These are phyloP conservation scores for Lichina pygmaea DNA, from an alignment of 495 filamentous ascomycete species.

Conservation along the genomic window DNA sequence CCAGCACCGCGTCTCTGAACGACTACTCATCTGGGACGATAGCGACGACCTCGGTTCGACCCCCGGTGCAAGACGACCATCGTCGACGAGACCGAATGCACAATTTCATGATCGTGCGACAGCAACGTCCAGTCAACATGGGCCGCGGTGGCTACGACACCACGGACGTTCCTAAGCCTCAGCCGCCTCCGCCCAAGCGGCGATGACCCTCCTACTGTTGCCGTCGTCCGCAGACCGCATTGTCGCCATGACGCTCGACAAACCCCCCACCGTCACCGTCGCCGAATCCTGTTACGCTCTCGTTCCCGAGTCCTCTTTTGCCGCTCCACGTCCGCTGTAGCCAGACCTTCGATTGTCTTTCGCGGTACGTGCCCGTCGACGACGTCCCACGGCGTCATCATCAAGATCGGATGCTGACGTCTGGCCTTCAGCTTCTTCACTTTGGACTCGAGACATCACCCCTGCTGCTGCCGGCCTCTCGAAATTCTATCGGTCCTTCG, in stretches of 20 bases:
- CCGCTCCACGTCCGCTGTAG: no score
- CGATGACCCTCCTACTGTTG: conserved; percentile 11
- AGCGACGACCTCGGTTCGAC: not conserved
- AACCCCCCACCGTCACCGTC: not conserved
- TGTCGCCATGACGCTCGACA: not conserved
- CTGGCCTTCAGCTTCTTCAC: no score
- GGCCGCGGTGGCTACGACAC: conserved; percentile 32
- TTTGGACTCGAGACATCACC: no score
- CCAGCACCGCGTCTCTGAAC: not conserved
- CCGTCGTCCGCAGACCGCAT: not conserved
- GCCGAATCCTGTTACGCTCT: not conserved
- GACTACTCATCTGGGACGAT: not conserved
- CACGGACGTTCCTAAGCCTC: conserved; percentile 28
- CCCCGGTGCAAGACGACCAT: not conserved
- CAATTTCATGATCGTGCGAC: conserved; percentile 21
- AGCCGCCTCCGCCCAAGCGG: conserved; percentile 17
- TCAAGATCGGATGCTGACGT: no score
- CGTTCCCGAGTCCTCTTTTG: not conserved
- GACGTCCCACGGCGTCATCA: no score
- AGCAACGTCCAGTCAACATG: conserved; percentile 24
- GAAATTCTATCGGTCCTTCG: no score
- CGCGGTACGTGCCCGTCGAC: no score
- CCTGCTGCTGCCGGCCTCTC: no score
- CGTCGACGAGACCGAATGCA: not conserved
- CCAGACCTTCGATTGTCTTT: no score